A percentile compares a stretch with the other conserved stretches of the same genome.
These are phyloP conservation scores for Coemansia aciculifera DNA, from an alignment of 192 early-diverging fungal genomes.

Conservation along the genomic window DNA sequence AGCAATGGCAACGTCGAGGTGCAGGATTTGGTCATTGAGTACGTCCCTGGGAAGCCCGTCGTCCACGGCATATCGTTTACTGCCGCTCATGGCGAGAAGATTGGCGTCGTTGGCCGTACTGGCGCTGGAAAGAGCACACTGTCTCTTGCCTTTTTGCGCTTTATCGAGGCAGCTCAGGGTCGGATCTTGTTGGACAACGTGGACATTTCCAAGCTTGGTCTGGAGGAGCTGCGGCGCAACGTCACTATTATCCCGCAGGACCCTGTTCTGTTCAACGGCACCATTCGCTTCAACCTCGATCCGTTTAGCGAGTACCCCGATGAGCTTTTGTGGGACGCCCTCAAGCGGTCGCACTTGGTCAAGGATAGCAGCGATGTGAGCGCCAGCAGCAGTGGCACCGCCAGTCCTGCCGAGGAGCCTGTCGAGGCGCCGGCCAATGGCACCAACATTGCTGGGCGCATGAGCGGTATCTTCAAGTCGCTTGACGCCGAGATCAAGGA, in stretches of 20 bases:
- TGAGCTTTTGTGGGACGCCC: conserved; percentile 53
- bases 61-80: conserved; percentile 47
- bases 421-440: background rate
- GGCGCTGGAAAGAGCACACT: conserved; percentile 74
- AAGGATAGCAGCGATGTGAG: conserved; percentile 13
- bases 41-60: conserved; percentile 43
- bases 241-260: conserved; percentile 84
- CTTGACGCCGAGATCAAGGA: conserved; percentile 44
- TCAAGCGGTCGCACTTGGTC: conserved; percentile 17
- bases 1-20: conserved; percentile 67
- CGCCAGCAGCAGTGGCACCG: conserved; percentile 8
- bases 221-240: conserved; percentile 68
- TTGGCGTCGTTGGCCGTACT: conserved; percentile 57
- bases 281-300: conserved; percentile 79
- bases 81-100: conserved; percentile 45
- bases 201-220: conserved; percentile 68
- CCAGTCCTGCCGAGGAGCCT: background rate
- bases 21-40: conserved; percentile 49
- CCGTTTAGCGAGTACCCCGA: conserved; percentile 75
- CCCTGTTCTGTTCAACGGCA: conserved; percentile 46
- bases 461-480: conserved; percentile 26
- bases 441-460: background rate
- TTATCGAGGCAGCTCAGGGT: conserved; percentile 70
- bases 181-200: conserved; percentile 72
- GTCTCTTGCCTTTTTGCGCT: conserved; percentile 71